A percentile compares a stretch with the other conserved stretches of the same genome.
Conservation (phyloP, 768 basidiomycete genomes). For the Auricularia sp. region DNA sequence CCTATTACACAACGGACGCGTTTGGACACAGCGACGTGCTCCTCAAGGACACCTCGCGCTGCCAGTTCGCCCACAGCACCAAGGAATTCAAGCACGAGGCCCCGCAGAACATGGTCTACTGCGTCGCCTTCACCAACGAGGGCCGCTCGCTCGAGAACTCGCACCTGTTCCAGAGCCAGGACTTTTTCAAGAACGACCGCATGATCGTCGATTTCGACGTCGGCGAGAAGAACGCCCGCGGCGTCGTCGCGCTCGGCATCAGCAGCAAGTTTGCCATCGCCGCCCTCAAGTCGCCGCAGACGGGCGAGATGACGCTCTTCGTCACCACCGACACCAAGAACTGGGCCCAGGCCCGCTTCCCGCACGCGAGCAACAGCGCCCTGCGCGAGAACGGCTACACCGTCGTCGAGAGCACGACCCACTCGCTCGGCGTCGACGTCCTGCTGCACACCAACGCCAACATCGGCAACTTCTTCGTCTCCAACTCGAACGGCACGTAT, state of each 20-base stretch:
- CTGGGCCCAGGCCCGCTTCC: conserved; percentile 89
- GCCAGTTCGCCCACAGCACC: conserved; percentile 85
- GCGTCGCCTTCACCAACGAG: conserved; percentile 61
- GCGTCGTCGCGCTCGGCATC: conserved; percentile 87
- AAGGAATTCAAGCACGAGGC: conserved; percentile 74
- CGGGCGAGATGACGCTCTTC: conserved; percentile 75
- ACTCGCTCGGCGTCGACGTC: conserved; percentile 87
- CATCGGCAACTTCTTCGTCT: too few relatives aligned
- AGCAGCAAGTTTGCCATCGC: conserved; percentile 90
- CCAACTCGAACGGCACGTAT: conserved; percentile 39
- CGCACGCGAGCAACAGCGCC: conserved; percentile 70
- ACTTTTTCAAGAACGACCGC: conserved; percentile 64
- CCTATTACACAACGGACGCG: conserved; percentile 79
- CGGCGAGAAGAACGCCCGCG: conserved; percentile 73
- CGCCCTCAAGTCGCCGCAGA: conserved; percentile 55
- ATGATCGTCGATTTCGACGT: conserved; percentile 75
- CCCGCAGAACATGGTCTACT: conserved; percentile 69
- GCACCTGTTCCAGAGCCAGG: conserved; percentile 71
- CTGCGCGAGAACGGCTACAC: conserved; percentile 92
- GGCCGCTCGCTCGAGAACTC: conserved; percentile 45
- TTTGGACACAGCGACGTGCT: conserved; percentile 60
- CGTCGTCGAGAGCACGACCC: conserved; percentile 85
- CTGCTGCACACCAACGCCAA: too few relatives aligned
- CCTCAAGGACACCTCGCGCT: conserved; percentile 61
- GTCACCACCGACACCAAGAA: conserved; percentile 72